phyloP scores from a whole-genome alignment of 257 asterid species.

The Nemophila menziesii region DNA sequence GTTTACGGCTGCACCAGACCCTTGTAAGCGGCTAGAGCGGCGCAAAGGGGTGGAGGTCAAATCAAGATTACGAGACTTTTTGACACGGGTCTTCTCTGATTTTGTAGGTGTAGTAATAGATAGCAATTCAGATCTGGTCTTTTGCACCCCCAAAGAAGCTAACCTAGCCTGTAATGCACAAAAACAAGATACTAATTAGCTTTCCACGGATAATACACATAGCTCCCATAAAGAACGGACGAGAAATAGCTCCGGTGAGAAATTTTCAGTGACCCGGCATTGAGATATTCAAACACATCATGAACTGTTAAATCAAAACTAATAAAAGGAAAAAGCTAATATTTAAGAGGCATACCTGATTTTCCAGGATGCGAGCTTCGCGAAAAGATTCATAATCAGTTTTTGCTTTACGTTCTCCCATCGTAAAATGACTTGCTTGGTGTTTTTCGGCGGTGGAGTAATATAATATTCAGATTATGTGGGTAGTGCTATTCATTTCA shows the following conservation, averaged over 20 bases:
- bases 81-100: slow-evolving; percentile 21
- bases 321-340: neutral
- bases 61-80: slow-evolving; percentile 29
- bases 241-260: no score
- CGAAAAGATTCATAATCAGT: slow-evolving; percentile 52
- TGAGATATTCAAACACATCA: no score
- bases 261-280: no score
- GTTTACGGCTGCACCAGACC: slow-evolving; percentile 13
- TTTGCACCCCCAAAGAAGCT: slow-evolving; percentile 46
- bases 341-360: slow-evolving; percentile 28
- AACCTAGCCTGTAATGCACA: slow-evolving; percentile 39
- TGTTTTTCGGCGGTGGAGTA: neutral
- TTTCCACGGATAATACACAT: neutral
- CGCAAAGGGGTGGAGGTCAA: slow-evolving; percentile 40
- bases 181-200: neutral
- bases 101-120: slow-evolving; percentile 32
- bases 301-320: no score
- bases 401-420: slow-evolving; percentile 38
- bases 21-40: slow-evolving; percentile 49
- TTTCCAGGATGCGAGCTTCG: slow-evolving; percentile 48
- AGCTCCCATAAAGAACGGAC: no score
- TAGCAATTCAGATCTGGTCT: slow-evolving; percentile 45
- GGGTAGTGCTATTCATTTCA: neutral
- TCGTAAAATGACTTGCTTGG: slow-evolving; percentile 7
- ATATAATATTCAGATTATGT: neutral